phyloP scores from a whole-genome alignment of 2,329 filamentous ascomycete species.

The Phyllosticta citribraziliensis region DNA sequence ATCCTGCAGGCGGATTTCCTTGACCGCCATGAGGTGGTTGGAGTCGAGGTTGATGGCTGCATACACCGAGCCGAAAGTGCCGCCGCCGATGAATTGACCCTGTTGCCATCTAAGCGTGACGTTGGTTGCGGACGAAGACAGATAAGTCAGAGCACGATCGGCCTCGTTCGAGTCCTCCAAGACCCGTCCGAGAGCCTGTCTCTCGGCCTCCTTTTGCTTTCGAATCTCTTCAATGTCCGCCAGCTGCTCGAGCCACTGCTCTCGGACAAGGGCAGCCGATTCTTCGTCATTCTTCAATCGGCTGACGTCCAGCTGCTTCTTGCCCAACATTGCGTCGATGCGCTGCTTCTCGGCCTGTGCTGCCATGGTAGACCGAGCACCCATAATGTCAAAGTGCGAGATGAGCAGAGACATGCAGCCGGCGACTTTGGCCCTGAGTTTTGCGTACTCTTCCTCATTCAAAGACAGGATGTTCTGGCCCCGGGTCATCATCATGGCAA shows the following conservation, averaged over 20 bases:
- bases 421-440: conserved; percentile 76
- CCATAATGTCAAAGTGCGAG: conserved; percentile 98
- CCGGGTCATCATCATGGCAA: conserved; percentile 93
- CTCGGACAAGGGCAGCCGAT: conserved; percentile 62
- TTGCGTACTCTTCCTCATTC: conserved; percentile 76
- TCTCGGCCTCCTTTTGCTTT: conserved; percentile 70
- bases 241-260: conserved; percentile 65
- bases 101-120: conserved; percentile 96
- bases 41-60: conserved; percentile 95
- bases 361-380: conserved; percentile 82
- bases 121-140: conserved; percentile 90
- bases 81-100: conserved; percentile 94
- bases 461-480: conserved; percentile 89
- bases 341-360: conserved; percentile 89
- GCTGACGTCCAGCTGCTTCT: conserved; percentile 70
- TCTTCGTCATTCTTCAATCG: conserved; percentile 72
- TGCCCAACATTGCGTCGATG: conserved; percentile 67
- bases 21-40: conserved; percentile 94
- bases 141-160: conserved; percentile 84
- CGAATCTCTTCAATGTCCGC: conserved; percentile 67
- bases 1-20: conserved; percentile 94
- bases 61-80: conserved; percentile 95
- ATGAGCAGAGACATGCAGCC: conserved; percentile 97
- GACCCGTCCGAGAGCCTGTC: conserved; percentile 80
- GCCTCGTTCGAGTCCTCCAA: conserved; percentile 93